Conservation (phyloP, 2,329 filamentous ascomycete genomes). For the Dryadomyces quercivorus region DNA sequence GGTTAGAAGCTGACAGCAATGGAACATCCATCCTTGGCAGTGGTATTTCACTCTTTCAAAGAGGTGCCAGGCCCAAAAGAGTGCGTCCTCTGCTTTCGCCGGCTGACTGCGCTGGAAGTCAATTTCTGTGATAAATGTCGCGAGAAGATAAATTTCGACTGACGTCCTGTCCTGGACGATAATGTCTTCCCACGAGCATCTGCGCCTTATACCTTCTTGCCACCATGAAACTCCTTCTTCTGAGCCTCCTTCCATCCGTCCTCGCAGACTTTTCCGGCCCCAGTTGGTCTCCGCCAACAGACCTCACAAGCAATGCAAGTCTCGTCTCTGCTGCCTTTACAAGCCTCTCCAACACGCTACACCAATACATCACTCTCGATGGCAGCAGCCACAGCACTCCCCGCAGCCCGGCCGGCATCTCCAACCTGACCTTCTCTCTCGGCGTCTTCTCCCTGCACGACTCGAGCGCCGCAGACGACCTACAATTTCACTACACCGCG, state of each 20-base stretch:
- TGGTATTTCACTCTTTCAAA: too few species aligned
- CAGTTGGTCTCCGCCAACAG: constrained; percentile 2
- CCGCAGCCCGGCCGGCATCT: neutral
- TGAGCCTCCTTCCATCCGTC: neutral
- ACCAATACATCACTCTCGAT: neutral
- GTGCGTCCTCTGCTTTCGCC: too few species aligned
- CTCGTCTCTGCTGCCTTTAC: neutral
- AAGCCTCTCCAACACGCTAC: neutral
- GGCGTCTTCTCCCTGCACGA: constrained; percentile 7
- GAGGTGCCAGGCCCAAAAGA: too few species aligned
- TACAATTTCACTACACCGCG: constrained; percentile 29
- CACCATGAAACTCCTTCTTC: neutral
- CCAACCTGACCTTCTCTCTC: constrained; percentile 6
- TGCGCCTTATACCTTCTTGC: too few species aligned
- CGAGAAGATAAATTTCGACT: too few species aligned
- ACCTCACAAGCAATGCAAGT: constrained; percentile 1
- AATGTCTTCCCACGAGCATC: too few species aligned
- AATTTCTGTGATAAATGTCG: too few species aligned
- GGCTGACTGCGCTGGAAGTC: too few species aligned
- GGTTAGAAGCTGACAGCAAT: neutral
- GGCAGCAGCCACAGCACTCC: neutral
- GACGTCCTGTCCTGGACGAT: too few species aligned
- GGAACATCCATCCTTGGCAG: too few species aligned
- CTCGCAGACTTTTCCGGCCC: neutral
- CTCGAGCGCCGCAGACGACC: neutral